Evolutionary conservation across 345 rosid species (phyloP).

Genomic region (Hirschfeldia incana): DNA sequence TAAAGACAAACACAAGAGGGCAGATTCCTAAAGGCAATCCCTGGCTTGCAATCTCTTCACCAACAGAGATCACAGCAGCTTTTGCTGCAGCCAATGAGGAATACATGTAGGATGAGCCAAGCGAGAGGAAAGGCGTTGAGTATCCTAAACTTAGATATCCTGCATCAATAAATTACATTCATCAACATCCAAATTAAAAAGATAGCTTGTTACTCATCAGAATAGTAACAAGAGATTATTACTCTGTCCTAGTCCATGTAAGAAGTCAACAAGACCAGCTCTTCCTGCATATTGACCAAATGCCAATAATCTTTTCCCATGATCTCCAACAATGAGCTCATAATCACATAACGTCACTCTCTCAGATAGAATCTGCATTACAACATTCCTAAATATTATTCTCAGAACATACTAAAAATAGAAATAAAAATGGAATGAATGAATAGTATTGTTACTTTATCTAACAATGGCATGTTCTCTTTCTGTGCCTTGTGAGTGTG

Average conservation of each 20-base stretch:
- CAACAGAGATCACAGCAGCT: constrained; percentile 82
- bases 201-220: neutral
- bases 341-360: constrained; percentile 79
- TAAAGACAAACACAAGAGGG: constrained; percentile 83
- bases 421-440: neutral
- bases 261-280: constrained; percentile 87
- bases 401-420: neutral
- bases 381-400: neutral
- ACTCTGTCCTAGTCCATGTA: constrained; percentile 82
- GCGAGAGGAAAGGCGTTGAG: constrained; percentile 81
- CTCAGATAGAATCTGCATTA: constrained; percentile 59
- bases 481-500: constrained; percentile 92
- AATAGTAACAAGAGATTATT: constrained; percentile 24
- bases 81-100: constrained; percentile 85
- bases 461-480: constrained; percentile 81
- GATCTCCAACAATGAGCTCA: constrained; percentile 79
- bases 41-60: constrained; percentile 76
- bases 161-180: constrained; percentile 36
- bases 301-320: constrained; percentile 74
- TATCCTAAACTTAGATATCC: constrained; percentile 81
- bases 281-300: constrained; percentile 92
- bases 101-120: constrained; percentile 82
- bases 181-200: neutral
- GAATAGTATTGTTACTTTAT: constrained; percentile 51
- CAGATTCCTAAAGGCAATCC: constrained; percentile 83